Evolutionary conservation across 495 filamentous ascomycete species (phyloP), one percentile per base, ranked within the genome.

Genomic region (Tricharina praecox): DNA sequence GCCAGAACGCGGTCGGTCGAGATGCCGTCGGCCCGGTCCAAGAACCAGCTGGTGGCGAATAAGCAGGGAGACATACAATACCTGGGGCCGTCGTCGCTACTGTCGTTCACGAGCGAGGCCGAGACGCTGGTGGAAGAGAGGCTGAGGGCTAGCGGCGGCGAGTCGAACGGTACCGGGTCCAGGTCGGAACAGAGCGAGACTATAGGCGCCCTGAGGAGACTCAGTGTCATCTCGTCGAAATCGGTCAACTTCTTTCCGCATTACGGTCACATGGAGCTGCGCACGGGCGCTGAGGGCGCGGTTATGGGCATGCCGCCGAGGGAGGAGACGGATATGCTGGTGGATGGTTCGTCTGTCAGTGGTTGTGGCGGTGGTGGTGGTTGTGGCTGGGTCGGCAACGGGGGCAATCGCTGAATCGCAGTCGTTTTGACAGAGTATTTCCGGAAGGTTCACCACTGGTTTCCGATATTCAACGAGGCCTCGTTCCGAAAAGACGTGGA

Each of bases 341-440:
- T 37, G 34, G 41, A 37, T 28, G 54, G 55, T 58, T 32, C 28
- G 28, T 32, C 13, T n/a, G n/a, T n/a, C n/a, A n/a, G n/a, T n/a
- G n/a, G n/a, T n/a, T n/a, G n/a, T n/a, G n/a, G n/a, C n/a, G n/a
- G n/a, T n/a, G n/a, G n/a, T n/a, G n/a, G n/a, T n/a, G n/a, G n/a
- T n/a, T n/a, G n/a, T n/a, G n/a, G n/a, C n/a, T n/a, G n/a, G n/a
- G n/a, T n/a, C n/a, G n/a, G n/a, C n/a, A n/a, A n/a, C n/a, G n/a
- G n/a, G n/a, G n/a, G n/a, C n/a, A n/a, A n/a, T n/a, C n/a, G n/a
- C n/a, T n/a, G n/a, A n/a, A n/a, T n/a, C n/a, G n/a, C n/a, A n/a
- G n/a, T n/a, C n/a, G n/a, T n/a, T n/a, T n/a, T n/a, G n/a, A n/a
- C 18, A 54, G 56, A 49, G 23, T 59, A 49, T 33, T 59, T 59